Conservation (phyloP, 163 green algal genomes). For the Volvox carteri region DNA sequence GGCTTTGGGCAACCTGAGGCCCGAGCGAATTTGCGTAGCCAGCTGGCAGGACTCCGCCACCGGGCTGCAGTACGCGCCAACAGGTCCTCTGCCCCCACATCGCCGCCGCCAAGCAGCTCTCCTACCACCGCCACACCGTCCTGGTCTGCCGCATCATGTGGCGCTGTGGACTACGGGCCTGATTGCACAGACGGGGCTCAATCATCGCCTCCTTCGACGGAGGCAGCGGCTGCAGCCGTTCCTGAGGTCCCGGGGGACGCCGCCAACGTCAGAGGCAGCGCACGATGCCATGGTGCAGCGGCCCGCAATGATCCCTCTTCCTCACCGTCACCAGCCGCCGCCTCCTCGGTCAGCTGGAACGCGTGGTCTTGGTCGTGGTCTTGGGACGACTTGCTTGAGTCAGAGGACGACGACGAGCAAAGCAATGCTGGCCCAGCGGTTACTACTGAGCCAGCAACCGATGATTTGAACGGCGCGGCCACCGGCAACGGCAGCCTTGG, state of each 20-base stretch:
- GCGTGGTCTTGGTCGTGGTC: slow-evolving; percentile 22
- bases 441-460: too few relatives aligned
- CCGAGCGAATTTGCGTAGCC: slow-evolving; percentile 28
- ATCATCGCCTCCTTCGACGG: too few relatives aligned
- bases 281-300: too few relatives aligned
- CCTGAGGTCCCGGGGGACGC: too few relatives aligned
- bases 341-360: too few relatives aligned
- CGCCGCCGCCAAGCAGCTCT: neutral
- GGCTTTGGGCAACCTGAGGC: slow-evolving; percentile 35
- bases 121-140: neutral
- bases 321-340: too few relatives aligned
- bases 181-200: too few relatives aligned
- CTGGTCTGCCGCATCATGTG: neutral
- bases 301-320: too few relatives aligned
- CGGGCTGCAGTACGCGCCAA: slow-evolving; percentile 51
- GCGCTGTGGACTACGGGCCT: neutral
- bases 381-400: neutral
- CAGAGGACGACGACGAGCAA: slow-evolving; percentile 13
- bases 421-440: neutral
- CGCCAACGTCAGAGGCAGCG: too few relatives aligned
- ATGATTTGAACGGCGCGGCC: too few relatives aligned
- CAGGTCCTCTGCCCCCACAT: neutral
- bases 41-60: slow-evolving; percentile 56
- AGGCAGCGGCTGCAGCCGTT: neutral
- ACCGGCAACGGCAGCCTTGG: too few relatives aligned